Percentiles rank a stretch among this genome's conserved stretches.
Conservation (phyloP, 345 rosid genomes). For the Citrus maxima region DNA sequence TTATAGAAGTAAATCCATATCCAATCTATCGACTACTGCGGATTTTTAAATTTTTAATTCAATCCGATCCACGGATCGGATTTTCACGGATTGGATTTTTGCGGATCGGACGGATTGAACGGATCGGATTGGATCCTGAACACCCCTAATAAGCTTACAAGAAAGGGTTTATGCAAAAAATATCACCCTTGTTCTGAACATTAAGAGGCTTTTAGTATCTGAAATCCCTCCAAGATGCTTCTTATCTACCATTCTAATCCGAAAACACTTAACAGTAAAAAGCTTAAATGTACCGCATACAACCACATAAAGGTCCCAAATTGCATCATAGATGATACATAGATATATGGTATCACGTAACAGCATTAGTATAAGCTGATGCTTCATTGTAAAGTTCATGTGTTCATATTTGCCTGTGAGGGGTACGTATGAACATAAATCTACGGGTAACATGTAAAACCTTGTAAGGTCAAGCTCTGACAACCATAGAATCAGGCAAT, state of each 20-base stretch:
- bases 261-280: neutral
- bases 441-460: conserved; percentile 5
- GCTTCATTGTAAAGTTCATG: neutral
- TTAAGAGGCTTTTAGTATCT: neutral
- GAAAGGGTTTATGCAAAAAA: neutral
- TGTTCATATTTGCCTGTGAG: neutral
- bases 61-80: no score
- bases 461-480: neutral
- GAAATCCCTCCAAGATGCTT: neutral
- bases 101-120: fast-evolving
- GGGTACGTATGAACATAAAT: neutral
- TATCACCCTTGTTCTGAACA: neutral
- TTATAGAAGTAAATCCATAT: no score
- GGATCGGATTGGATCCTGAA: no score
- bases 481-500: neutral
- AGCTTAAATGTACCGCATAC: neutral
- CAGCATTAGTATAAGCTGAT: neutral
- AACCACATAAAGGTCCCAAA: neutral
- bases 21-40: no score
- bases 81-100: no score
- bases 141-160: no score
- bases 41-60: no score
- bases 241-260: neutral
- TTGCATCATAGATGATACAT: neutral
- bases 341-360: neutral